Base-by-base conservation (phyloP, 805 yeast genomes). In the Yamadazyma kitorensis region DNA sequence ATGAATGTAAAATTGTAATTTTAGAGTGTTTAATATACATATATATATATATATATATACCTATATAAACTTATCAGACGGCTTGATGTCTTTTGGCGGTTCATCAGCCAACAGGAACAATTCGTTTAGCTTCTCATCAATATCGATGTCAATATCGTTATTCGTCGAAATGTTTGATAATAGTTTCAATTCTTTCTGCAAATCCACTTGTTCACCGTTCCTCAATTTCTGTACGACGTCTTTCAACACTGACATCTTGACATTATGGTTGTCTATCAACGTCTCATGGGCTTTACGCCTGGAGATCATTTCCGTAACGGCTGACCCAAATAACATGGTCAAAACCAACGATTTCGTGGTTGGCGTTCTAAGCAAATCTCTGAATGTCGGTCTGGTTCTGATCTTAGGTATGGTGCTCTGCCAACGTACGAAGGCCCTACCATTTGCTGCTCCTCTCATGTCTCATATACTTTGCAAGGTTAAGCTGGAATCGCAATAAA, bases 261-360 rank as follows among this genome's bases (percentile, higher is more conserved):
- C 49, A 6, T 46, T 44, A 42, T 72, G 71, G 13, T 62, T 61
- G 19, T 61, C 64, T 19, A 54, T 55, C 27, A 74, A 45, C 17
- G 58, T 59, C 21, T 72, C 78, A n/a, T 57, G 45, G 22, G 62
- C 61, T 38, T 68, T 70, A 27, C 71, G 57, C 36, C 59, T 68
- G 30, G 68, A 57, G 61, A 71, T 69, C 26, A 68, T 59, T 38
- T 74, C 76, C 22, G 74, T 60, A 4, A 70, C 74, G 4, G 68
- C 67, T 2, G 78, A 61, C 5, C 72, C 70, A 43, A 68, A 62
- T 9, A 65, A 43, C 12, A 67, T 36, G 4, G 69, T 57, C 26
- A 64, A 53, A 13, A 65, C 38, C 6, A 65, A 48, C 10, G 70
- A 55, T 48, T 68, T 68, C 36, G 63, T 45, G 6, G 63, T 51